phyloP scores from a whole-genome alignment of 2,329 filamentous ascomycete species.

The Phyllosticta citriasiana region DNA sequence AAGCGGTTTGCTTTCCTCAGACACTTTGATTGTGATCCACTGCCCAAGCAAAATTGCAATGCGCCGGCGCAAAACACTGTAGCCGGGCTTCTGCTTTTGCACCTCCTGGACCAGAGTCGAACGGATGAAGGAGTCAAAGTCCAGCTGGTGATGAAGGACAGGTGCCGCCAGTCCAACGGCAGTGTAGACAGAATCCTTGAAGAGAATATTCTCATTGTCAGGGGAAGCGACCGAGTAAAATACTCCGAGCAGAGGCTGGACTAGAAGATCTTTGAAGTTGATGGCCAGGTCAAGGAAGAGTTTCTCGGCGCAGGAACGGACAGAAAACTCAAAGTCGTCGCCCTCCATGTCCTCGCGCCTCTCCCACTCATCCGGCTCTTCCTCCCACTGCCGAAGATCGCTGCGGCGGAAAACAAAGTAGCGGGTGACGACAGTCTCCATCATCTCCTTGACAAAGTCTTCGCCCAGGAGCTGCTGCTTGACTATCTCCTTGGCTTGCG shows the following conservation, averaged over 20 bases:
- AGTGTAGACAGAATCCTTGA: constrained; percentile 91
- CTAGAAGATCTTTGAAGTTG: constrained; percentile 74
- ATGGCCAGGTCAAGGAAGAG: constrained; percentile 85
- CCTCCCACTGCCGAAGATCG: constrained; percentile 85
- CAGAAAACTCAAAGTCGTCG: constrained; percentile 77
- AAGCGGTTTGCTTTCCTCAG: constrained; percentile 55
- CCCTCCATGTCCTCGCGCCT: constrained; percentile 75
- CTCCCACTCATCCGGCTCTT: constrained; percentile 94
- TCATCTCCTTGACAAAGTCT: constrained; percentile 68
- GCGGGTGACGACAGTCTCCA: constrained; percentile 73
- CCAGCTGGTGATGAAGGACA: constrained; percentile 61
- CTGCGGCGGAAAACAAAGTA: constrained; percentile 80
- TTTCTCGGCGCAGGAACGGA: constrained; percentile 86
- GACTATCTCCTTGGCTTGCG: constrained; percentile 56
- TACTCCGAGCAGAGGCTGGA: constrained; percentile 69
- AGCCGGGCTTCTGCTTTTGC: constrained; percentile 55
- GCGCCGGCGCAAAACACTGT: constrained; percentile 75
- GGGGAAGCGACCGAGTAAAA: constrained; percentile 66
- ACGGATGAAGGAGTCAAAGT: constrained; percentile 73
- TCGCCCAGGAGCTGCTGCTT: constrained; percentile 66
- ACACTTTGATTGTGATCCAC: constrained; percentile 75
- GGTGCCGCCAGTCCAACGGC: constrained; percentile 79
- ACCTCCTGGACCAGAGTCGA: constrained; percentile 70
- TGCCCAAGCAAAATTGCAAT: constrained; percentile 83
- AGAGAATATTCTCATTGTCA: constrained; percentile 59